Evolutionary conservation across 345 rosid species (phyloP), one percentile per base, ranked within the genome.

Genomic region (Corchorus capsularis): DNA sequence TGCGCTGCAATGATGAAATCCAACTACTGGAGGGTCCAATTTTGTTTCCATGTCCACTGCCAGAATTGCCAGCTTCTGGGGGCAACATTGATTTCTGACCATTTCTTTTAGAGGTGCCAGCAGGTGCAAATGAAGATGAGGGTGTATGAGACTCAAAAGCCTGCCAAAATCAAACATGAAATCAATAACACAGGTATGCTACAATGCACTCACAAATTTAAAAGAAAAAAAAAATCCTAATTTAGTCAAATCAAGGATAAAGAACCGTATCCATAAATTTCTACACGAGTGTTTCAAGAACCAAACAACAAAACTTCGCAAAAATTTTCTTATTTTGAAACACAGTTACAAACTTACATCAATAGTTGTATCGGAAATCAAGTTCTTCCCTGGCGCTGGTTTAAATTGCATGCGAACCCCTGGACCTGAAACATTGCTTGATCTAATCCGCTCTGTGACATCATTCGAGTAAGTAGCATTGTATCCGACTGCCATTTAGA

Each of bases 1-100:
- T 71, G 64, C 89, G 90, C 75, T 86, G 94, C 83, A 89, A 86
- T 61, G 98, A 86, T 37, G 93, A 87, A 78, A 88, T 91, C 96
- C 96, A 91, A 77, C 94, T 87, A 63, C 85, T 80, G 16, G 93
- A 87, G 60, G 89, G 85, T 49, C 92, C 91, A 17, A 89, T 80
- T 85, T 83, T 87, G 45, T 81, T 87, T 66, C 85, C 80, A 72
- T 71, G 81, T 32, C 82, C 97, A 34, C 84, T 88, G 62, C 89
- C 86, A 72, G 89, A 74, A 77, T 83, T 88, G 45, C 89, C 82
- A 76, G 89, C 72, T 81, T 90, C 98, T 4, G 88, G 47, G 16
- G 92, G 89, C 32, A 79, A 78, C 39, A 74, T 78, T 35, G 88
- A 83, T 64, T 87, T 89, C 60, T 87, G 62, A 2, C 82, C 79